These are phyloP conservation scores for Xylaria sp. DNA, from an alignment of 2,329 filamentous ascomycete genomes.

Conservation along the genomic window DNA sequence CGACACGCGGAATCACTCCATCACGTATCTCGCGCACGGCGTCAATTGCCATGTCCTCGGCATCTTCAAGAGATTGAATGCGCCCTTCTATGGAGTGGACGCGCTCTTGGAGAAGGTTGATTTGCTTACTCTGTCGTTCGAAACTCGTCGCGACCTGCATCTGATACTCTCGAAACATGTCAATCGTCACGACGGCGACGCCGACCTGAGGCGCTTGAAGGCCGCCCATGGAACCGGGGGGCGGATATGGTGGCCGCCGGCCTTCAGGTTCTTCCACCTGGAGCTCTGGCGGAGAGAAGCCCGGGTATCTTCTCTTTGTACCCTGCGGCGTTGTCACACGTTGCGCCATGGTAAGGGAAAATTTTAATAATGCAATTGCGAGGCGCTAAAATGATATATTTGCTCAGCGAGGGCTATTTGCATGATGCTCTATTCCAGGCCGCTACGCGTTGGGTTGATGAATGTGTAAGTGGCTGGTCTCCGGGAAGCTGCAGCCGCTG, in stretches of 20 bases:
- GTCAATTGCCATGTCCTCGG: conserved; percentile 40
- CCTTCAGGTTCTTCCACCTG: conserved; percentile 36
- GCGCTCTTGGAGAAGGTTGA: conserved; percentile 29
- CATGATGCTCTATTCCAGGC: conserved; percentile 27
- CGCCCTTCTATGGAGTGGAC: conserved; percentile 35
- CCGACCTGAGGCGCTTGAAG: conserved; percentile 39
- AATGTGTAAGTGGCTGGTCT: conserved; percentile 24
- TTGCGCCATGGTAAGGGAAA: conserved; percentile 34
- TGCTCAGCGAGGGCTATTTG: conserved; percentile 19
- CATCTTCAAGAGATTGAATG: conserved; percentile 37
- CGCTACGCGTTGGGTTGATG: conserved; percentile 18
- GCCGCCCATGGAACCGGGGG: conserved; percentile 33
- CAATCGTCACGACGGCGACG: conserved; percentile 38
- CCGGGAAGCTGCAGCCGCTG: conserved; percentile 24
- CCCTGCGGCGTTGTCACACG: conserved; percentile 35
- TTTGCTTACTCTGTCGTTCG: conserved; percentile 29
- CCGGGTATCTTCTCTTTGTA: conserved; percentile 36
- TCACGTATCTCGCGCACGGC: conserved; percentile 40
- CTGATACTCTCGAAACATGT: conserved; percentile 40
- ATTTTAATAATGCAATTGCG: conserved; percentile 21
- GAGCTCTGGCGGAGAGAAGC: conserved; percentile 35
- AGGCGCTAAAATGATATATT: conserved; percentile 20
- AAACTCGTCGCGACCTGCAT: conserved; percentile 32
- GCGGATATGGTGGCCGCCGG: conserved; percentile 36
- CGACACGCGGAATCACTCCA: conserved; percentile 31